Conservation (phyloP, 768 basidiomycete species). For the Rubroboletus satanas region DNA sequence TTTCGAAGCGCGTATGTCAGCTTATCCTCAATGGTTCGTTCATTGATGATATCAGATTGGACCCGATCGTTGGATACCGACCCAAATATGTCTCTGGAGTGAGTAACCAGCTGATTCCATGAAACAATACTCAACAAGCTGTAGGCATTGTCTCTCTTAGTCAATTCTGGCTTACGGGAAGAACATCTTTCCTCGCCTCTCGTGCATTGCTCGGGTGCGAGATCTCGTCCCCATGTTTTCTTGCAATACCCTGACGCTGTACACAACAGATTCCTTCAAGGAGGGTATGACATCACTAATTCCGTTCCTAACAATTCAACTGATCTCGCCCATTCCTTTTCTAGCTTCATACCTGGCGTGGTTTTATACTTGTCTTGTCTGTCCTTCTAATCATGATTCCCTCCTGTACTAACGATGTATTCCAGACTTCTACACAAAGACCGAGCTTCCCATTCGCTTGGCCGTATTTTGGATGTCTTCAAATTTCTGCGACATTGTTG, state of each 20-base stretch:
- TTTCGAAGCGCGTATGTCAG: conserved; percentile 50
- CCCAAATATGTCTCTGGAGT: conserved; percentile 55
- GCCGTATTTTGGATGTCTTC: conserved; percentile 68
- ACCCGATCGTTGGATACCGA: conserved; percentile 62
- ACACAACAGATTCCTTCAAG: conserved; percentile 38
- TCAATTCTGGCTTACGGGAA: conserved; percentile 58
- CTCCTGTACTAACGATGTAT: not conserved
- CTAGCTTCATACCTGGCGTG: conserved; percentile 54
- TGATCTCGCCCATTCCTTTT: not conserved
- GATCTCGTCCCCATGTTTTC: not conserved
- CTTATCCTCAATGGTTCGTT: not conserved
- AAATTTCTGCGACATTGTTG: conserved; percentile 50
- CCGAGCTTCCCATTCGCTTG: conserved; percentile 49
- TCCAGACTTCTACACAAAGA: conserved; percentile 52
- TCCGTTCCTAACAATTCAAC: not conserved
- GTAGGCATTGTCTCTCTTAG: conserved; percentile 41
- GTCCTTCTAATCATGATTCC: conserved; percentile 12
- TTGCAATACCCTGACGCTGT: not conserved
- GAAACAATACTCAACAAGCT: not conserved
- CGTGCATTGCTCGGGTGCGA: conserved; percentile 46
- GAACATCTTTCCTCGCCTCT: conserved; percentile 45
- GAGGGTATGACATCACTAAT: conserved; percentile 33
- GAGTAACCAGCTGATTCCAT: not conserved
- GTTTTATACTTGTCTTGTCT: conserved; percentile 59
- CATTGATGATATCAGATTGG: conserved; percentile 39